A percentile compares a stretch with the other conserved stretches of the same genome.
phyloP scores from a whole-genome alignment of 2,329 filamentous ascomycete species.

The Aspergillus novoparasiticus region DNA sequence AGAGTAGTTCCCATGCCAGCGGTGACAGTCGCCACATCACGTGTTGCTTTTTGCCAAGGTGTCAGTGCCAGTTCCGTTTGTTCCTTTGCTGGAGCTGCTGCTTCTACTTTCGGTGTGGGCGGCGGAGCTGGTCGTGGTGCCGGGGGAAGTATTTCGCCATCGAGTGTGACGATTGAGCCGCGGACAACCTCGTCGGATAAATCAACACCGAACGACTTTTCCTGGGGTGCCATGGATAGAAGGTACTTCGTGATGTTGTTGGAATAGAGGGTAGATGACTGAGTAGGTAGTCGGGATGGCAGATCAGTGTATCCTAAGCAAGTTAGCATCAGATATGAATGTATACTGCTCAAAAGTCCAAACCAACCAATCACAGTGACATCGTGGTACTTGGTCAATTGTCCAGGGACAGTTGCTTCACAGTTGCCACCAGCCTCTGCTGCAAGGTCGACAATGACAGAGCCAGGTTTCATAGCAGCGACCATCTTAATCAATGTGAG shows the following conservation, averaged over 20 bases:
- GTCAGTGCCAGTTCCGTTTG: conserved; percentile 68
- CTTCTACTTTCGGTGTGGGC: conserved; percentile 54
- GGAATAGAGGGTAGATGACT: conserved; percentile 86
- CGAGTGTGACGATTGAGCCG: conserved; percentile 77
- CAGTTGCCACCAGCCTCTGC: conserved; percentile 89
- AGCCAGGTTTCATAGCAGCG: conserved; percentile 85
- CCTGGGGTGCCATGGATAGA: conserved; percentile 75
- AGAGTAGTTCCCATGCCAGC: conserved; percentile 76
- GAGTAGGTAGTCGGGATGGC: conserved; percentile 81
- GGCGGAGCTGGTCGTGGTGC: conserved; percentile 69
- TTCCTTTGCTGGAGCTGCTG: conserved; percentile 51
- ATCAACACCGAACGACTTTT: conserved; percentile 79
- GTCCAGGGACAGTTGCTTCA: conserved; percentile 74
- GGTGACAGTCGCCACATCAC: conserved; percentile 74
- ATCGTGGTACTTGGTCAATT: conserved; percentile 71
- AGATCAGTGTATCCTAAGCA: conserved; percentile 76
- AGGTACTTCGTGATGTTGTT: conserved; percentile 93
- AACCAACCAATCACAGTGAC: conserved; percentile 78
- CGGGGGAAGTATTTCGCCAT: conserved; percentile 74
- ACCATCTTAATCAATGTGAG: conserved; percentile 60
- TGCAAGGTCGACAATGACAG: conserved; percentile 83
- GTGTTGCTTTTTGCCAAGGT: conserved; percentile 77
- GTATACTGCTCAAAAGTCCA: not conserved
- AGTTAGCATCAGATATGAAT: not conserved
- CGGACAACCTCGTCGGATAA: conserved; percentile 83